These are phyloP conservation scores for Collybia mongolica DNA, from an alignment of 768 basidiomycete species.

Conservation along the genomic window DNA sequence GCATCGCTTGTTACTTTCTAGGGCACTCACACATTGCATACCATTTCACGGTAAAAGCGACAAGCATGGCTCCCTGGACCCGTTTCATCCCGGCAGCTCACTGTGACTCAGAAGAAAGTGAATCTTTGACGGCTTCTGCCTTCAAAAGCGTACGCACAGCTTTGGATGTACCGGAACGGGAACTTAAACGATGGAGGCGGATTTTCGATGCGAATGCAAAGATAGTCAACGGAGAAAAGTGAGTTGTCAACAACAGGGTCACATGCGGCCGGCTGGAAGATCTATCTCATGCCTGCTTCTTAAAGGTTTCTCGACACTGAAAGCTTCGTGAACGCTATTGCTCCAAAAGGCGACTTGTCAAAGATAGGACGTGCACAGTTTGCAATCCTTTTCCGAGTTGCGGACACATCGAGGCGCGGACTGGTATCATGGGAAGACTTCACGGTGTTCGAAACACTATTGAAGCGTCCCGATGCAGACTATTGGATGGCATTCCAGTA, in stretches of 20 bases:
- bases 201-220: conserved; percentile 86
- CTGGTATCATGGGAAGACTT: conserved; percentile 95
- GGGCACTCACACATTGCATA: neutral
- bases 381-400: conserved; percentile 86
- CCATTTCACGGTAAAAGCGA: neutral
- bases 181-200: conserved; percentile 86
- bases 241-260: conserved; percentile 26
- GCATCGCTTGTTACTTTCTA: no score
- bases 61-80: conserved; percentile 35
- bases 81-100: conserved; percentile 49
- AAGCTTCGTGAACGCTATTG: conserved; percentile 94
- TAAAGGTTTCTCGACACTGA: conserved; percentile 81
- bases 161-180: conserved; percentile 73
- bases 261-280: conserved; percentile 1
- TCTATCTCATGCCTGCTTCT: conserved; percentile 11
- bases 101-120: conserved; percentile 49
- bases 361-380: conserved; percentile 90
- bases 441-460: conserved; percentile 87
- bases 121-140: conserved; percentile 50
- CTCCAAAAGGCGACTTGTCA: conserved; percentile 78
- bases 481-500: conserved; percentile 97
- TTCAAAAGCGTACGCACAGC: conserved; percentile 66
- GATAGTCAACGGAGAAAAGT: conserved; percentile 80
- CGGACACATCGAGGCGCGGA: conserved; percentile 74
- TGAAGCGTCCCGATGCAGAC: conserved; percentile 95